Conservation (phyloP, 176 grass and related monocot species). For the Chrysopogon serrulatus region DNA sequence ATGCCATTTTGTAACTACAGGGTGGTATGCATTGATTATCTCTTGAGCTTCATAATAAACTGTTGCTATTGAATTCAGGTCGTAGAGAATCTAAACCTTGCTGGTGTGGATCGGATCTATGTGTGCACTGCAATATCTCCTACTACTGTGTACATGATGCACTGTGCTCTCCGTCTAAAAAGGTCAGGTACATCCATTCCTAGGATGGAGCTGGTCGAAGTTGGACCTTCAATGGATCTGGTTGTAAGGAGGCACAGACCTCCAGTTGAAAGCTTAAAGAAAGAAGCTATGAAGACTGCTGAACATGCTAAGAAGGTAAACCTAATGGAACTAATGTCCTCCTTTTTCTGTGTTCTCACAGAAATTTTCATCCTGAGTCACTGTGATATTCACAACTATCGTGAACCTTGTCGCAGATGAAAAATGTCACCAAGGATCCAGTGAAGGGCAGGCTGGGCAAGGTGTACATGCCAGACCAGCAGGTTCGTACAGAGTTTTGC, state of each 20-base stretch:
- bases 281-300: slow-evolving; percentile 80
- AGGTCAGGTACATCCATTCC: slow-evolving; percentile 77
- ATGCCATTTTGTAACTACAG: background rate
- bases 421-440: slow-evolving; percentile 66
- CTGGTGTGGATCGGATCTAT: slow-evolving; percentile 70
- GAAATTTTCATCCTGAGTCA: background rate
- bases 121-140: slow-evolving; percentile 80
- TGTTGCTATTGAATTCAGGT: slow-evolving; percentile 48
- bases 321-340: background rate
- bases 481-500: slow-evolving; percentile 30
- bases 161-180: slow-evolving; percentile 83
- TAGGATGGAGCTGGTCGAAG: slow-evolving; percentile 93
- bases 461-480: slow-evolving; percentile 82
- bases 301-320: slow-evolving; percentile 63
- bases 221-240: slow-evolving; percentile 91
- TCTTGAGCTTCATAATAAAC: background rate
- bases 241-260: slow-evolving; percentile 55
- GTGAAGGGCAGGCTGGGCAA: slow-evolving; percentile 57
- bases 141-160: slow-evolving; percentile 65
- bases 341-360: background rate
- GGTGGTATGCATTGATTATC: background rate
- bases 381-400: background rate
- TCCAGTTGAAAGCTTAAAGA: slow-evolving; percentile 69
- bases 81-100: slow-evolving; percentile 86
- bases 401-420: slow-evolving; percentile 49